Conservation (phyloP, 768 basidiomycete genomes). For the Cystobasidium tubakii region DNA sequence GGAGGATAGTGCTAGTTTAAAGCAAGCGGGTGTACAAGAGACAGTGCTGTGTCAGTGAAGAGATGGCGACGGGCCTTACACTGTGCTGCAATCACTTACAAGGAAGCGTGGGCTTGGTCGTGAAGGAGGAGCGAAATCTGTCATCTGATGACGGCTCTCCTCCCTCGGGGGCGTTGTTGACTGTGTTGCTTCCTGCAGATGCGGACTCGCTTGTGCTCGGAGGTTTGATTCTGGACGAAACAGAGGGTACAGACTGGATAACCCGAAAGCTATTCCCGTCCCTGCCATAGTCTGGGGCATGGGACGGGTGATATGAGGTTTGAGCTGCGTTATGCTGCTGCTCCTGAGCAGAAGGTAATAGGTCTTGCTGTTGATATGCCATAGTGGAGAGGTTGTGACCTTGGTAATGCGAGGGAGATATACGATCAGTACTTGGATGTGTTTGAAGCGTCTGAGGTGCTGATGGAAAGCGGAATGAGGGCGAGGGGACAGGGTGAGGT, state of each 20-base stretch:
- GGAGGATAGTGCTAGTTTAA: background rate
- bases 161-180: no score
- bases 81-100: background rate
- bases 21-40: no score
- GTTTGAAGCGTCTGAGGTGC: background rate
- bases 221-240: background rate
- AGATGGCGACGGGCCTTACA: no score
- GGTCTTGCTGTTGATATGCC: background rate
- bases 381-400: background rate
- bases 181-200: background rate
- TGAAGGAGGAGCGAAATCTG: no score
- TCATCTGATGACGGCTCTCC: no score
- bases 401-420: background rate
- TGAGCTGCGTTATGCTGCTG: background rate
- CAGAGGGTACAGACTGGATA: background rate
- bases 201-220: background rate
- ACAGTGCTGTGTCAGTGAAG: no score
- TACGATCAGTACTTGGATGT: background rate
- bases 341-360: background rate
- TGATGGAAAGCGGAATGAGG: background rate
- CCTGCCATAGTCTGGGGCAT: background rate
- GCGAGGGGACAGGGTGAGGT: background rate
- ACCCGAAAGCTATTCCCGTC: conserved; percentile 12
- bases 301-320: background rate
- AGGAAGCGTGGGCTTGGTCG: background rate